These are phyloP conservation scores for Davidsoniella virescens DNA, from an alignment of 2,329 filamentous ascomycete genomes.

Conservation along the genomic window DNA sequence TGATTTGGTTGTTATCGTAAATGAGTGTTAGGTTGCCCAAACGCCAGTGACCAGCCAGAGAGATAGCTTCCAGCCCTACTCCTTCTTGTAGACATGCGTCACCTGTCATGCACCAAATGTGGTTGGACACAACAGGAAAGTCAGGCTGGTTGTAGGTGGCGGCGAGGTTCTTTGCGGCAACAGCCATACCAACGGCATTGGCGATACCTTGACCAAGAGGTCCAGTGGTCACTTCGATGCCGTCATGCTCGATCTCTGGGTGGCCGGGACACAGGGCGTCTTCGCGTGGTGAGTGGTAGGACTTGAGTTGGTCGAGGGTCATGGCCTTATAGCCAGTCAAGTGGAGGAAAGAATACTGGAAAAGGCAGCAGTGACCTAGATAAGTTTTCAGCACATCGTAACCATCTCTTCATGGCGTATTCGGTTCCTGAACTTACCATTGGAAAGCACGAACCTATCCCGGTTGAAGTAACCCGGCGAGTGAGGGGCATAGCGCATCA, in stretches of 20 bases:
- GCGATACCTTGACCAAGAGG: conserved; percentile 44
- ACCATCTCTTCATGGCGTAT: conserved; percentile 20
- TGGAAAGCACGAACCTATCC: conserved; percentile 49
- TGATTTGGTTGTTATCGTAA: conserved; percentile 46
- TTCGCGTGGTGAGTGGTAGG: conserved; percentile 28
- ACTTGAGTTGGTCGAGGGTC: conserved; percentile 41
- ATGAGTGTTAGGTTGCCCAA: conserved; percentile 40
- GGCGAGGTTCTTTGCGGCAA: conserved; percentile 38
- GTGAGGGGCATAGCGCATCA: conserved; percentile 42
- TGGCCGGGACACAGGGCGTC: conserved; percentile 38
- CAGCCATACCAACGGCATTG: conserved; percentile 42
- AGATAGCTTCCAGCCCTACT: conserved; percentile 39
- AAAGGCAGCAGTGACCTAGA: conserved; percentile 31
- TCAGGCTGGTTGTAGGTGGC: conserved; percentile 35
- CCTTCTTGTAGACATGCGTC: conserved; percentile 44
- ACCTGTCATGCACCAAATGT: conserved; percentile 40
- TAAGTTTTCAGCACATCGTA: no score
- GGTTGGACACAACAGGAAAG: conserved; percentile 32
- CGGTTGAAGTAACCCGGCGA: conserved; percentile 42
- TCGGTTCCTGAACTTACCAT: conserved; percentile 35
- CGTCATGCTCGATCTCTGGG: conserved; percentile 40
- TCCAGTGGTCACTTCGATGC: conserved; percentile 43
- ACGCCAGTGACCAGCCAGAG: conserved; percentile 37
- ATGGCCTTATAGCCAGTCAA: conserved; percentile 36
- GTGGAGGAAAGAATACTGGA: conserved; percentile 37